Conservation (phyloP, 2,329 filamentous ascomycete genomes). For the Botrytis cinerea region DNA sequence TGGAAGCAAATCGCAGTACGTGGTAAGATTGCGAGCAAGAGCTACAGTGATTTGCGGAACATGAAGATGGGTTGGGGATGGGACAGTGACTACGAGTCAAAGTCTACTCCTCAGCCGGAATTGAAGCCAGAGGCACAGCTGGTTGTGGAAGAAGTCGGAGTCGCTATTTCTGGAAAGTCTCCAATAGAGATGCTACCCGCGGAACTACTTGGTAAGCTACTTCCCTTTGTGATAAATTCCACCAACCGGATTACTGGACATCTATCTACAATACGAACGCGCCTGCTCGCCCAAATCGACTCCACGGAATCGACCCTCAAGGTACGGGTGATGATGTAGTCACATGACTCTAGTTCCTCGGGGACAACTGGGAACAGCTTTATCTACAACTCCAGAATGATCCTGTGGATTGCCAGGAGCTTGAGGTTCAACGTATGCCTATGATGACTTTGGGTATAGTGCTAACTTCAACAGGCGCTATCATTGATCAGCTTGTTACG, state of each 20-base stretch:
- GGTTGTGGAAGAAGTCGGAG: conserved; percentile 32
- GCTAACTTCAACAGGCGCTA: conserved; percentile 55
- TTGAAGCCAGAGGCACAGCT: conserved; percentile 13
- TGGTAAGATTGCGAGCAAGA: conserved; percentile 58
- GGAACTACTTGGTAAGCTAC: conserved; percentile 67
- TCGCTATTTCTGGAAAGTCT: conserved; percentile 49
- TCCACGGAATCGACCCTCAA: conserved; percentile 19
- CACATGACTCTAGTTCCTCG: conserved; percentile 29
- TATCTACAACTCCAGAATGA: conserved; percentile 17
- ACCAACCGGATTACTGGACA: conserved; percentile 13
- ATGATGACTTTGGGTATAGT: conserved; percentile 19
- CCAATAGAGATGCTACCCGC: conserved; percentile 67
- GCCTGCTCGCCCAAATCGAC: conserved; percentile 12
- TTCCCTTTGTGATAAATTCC: conserved; percentile 21
- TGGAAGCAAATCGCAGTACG: conserved; percentile 64
- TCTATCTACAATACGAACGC: background rate
- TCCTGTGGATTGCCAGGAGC: conserved; percentile 16
- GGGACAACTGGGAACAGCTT: conserved; percentile 18
- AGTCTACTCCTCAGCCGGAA: background rate
- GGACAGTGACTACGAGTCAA: conserved; percentile 38
- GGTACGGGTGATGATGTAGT: conserved; percentile 23
- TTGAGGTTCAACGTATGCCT: conserved; percentile 24
- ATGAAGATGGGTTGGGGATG: conserved; percentile 56
- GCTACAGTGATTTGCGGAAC: conserved; percentile 60
- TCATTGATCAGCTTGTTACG: conserved; percentile 72